Conservation (phyloP, 805 yeast species). For the Schizosaccharomyces osmophilus region DNA sequence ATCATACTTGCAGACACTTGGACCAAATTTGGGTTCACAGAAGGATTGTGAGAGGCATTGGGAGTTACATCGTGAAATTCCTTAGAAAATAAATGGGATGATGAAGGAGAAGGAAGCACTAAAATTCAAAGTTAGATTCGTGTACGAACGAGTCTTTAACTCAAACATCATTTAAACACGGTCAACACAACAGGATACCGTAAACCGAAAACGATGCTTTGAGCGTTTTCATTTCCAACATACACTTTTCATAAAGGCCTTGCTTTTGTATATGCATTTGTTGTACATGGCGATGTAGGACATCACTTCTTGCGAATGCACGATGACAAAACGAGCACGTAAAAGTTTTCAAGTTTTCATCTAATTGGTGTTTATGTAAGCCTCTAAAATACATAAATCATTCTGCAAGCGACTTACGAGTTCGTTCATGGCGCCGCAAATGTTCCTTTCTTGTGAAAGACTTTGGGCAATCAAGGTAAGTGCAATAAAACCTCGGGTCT, state of each 20-base stretch:
- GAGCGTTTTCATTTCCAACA: not conserved
- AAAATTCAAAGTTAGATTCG: no score
- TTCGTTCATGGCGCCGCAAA: not conserved
- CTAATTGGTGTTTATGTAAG: not conserved
- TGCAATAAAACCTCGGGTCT: not conserved
- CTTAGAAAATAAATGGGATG: no score
- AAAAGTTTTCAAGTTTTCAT: not conserved
- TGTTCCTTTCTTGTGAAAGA: not conserved
- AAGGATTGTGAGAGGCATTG: no score
- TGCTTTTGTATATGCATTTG: not conserved
- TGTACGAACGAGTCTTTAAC: no score
- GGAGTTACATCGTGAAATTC: no score
- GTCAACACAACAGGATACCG: no score
- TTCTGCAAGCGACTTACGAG: not conserved
- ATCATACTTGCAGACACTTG: no score
- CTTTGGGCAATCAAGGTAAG: not conserved
- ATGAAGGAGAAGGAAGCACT: no score
- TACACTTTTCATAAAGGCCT: not conserved
- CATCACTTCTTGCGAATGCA: slow-evolving; percentile 1
- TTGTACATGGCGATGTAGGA: not conserved
- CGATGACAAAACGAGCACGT: not conserved
- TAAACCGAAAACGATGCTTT: no score
- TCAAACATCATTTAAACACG: no score
- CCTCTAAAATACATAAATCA: not conserved
- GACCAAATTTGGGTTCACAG: no score